Conservation (phyloP, 768 basidiomycete species). For the Suillus cothurnatus region DNA sequence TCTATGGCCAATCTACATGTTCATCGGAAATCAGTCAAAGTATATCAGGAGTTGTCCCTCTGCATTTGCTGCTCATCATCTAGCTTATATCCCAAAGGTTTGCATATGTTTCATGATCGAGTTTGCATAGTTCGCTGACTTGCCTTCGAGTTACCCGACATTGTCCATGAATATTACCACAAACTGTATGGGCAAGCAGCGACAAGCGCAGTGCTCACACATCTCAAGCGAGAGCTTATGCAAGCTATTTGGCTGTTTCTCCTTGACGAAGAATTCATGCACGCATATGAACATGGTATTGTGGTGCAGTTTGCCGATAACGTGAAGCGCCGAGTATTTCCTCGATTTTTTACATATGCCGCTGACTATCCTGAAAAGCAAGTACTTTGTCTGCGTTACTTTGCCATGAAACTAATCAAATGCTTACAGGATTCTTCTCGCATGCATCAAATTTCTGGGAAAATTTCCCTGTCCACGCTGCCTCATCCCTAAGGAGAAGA, state of each 20-base stretch:
- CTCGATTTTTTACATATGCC: conserved; percentile 26
- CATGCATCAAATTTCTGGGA: conserved; percentile 22
- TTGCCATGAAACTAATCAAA: conserved; percentile 10
- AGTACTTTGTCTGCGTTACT: conserved; percentile 12
- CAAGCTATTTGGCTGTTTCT: conserved; percentile 22
- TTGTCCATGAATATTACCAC: conserved; percentile 15
- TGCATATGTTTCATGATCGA: too few relatives aligned
- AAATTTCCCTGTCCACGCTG: conserved; percentile 26
- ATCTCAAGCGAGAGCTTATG: too few relatives aligned
- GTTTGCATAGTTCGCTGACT: neutral
- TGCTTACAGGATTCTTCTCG: conserved; percentile 20
- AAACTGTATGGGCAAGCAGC: neutral
- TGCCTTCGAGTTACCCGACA: conserved; percentile 19
- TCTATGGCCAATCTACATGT: conserved; percentile 20
- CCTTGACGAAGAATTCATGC: conserved; percentile 26
- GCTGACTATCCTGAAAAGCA: conserved; percentile 38
- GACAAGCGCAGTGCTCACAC: conserved; percentile 12
- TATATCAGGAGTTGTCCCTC: conserved; percentile 12
- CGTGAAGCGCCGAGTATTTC: conserved; percentile 18
- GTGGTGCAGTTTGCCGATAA: conserved; percentile 25
- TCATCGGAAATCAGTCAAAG: conserved; percentile 11
- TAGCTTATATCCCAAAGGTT: conserved; percentile 24
- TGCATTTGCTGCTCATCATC: conserved; percentile 20
- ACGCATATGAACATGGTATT: conserved; percentile 27
- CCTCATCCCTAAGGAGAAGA: conserved; percentile 13